Conservation (phyloP, 768 basidiomycete species). For the Mycena epipterygia region DNA sequence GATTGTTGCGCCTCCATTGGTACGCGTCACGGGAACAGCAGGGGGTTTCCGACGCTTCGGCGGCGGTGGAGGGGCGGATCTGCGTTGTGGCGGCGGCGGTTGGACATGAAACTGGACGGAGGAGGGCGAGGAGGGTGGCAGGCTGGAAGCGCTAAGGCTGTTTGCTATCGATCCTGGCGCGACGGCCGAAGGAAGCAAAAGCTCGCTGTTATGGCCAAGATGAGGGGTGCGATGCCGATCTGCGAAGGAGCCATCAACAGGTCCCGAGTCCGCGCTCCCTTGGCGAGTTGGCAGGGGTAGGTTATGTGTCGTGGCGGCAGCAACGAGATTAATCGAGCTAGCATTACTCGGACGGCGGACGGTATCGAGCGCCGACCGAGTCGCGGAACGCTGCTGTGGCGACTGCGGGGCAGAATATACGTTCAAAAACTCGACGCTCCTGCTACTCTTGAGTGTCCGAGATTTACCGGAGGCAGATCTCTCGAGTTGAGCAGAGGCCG, state of each 20-base stretch:
- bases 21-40: constrained; percentile 68
- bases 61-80: constrained; percentile 77
- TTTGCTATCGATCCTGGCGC: not conserved
- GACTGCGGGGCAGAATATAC: constrained; percentile 41
- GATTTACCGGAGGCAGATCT: constrained; percentile 51
- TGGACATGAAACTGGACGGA: constrained; percentile 31
- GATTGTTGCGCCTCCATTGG: constrained; percentile 67
- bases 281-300: constrained; percentile 39
- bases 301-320: constrained; percentile 29
- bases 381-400: constrained; percentile 31
- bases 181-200: not conserved
- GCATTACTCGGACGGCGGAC: constrained; percentile 55
- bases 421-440: constrained; percentile 75
- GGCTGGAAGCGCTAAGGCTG: constrained; percentile 9
- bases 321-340: constrained; percentile 53
- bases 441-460: constrained; percentile 70
- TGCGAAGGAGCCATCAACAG: constrained; percentile 37
- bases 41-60: constrained; percentile 80
- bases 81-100: constrained; percentile 50
- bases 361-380: constrained; percentile 49
- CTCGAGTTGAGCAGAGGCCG: constrained; percentile 50
- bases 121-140: not conserved
- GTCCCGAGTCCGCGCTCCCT: constrained; percentile 42
- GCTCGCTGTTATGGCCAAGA: constrained; percentile 3
- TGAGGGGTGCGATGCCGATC: constrained; percentile 32